Percentiles rank a stretch among this genome's conserved stretches.
phyloP scores from a whole-genome alignment of 2,329 filamentous ascomycete genomes.

The Immersiporthe knoxdaviesiana region DNA sequence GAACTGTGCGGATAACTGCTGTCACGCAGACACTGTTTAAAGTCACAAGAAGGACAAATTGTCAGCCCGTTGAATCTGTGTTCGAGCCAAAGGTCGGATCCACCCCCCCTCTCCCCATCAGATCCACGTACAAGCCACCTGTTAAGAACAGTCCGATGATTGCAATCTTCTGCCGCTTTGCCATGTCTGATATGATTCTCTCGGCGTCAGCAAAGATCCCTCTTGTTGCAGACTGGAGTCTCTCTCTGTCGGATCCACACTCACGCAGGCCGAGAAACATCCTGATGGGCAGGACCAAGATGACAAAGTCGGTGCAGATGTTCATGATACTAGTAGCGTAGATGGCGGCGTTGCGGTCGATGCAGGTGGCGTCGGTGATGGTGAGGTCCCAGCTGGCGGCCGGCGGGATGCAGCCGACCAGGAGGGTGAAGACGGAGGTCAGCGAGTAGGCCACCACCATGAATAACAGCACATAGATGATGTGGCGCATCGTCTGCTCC shows the following conservation, averaged over 20 bases:
- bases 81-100: too few species aligned
- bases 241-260: not conserved
- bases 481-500: not conserved
- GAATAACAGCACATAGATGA: slow-evolving; percentile 1
- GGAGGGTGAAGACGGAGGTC: slow-evolving; percentile 5
- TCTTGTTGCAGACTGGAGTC: not conserved
- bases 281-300: not conserved
- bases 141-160: not conserved
- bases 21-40: not conserved
- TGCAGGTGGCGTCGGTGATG: slow-evolving; percentile 5
- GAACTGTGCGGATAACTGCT: not conserved
- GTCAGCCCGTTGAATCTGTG: not conserved
- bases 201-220: not conserved
- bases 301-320: slow-evolving; percentile 5
- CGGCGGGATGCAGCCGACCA: not conserved
- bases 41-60: not conserved
- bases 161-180: not conserved
- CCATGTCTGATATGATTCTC: not conserved
- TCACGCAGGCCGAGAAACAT: slow-evolving; percentile 1
- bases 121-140: not conserved
- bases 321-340: slow-evolving; percentile 4
- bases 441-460: slow-evolving; percentile 3
- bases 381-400: not conserved
- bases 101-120: too few species aligned
- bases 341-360: slow-evolving; percentile 2